Evolutionary conservation across 148 eudicot species (phyloP), one percentile per base, ranked within the genome.

Genomic region (Camellia sinensis): DNA sequence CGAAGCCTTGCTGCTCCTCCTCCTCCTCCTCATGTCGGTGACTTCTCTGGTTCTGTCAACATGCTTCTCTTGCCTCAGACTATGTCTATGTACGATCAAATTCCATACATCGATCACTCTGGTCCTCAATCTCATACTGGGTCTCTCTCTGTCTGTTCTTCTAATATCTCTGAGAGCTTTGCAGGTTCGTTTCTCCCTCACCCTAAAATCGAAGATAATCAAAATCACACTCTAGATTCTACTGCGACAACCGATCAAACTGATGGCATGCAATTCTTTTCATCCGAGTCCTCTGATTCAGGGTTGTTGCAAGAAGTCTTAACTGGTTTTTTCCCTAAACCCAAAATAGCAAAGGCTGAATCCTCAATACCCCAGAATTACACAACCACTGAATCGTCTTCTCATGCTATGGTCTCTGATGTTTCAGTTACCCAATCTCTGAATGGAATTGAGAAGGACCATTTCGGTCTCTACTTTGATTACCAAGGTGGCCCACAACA

Each of bases 231-330:
- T 3, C 15, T 22, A 9, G 66, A 54, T 19, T 37, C 41, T 0
- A 48, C 71, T 7, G 1, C 13, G 22, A 54, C 22, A 3, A 14
- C 8, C 7, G 71, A 46, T 37, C 43, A 72, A 0, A 41, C 17
- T 29, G 83, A 77, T 45, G 82, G 74, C 6, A 81, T 80, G 84
- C 86, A 86, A 8, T 84, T 84, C 78, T 89, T 85, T 46, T 57
- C 69, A 1, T 83, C 88, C 0, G 91, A 91, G 75, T 82, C 82
- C 53, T 73, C 87, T 3, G 83, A 85, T 82, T 89, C 94, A 1
- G 94, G 94, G 4, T 63, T 89, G 19, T 56, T 91, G 45, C 81
- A 89, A n/a, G 91, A 91, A 66, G 82, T 85, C 21, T 19, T 89
- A 3, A 60, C 76, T 21, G 90, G 90, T 44, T 91, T 89, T 60